These are phyloP conservation scores for Gloeophyllum trabeum DNA, from an alignment of 768 basidiomycete genomes.

Conservation along the genomic window DNA sequence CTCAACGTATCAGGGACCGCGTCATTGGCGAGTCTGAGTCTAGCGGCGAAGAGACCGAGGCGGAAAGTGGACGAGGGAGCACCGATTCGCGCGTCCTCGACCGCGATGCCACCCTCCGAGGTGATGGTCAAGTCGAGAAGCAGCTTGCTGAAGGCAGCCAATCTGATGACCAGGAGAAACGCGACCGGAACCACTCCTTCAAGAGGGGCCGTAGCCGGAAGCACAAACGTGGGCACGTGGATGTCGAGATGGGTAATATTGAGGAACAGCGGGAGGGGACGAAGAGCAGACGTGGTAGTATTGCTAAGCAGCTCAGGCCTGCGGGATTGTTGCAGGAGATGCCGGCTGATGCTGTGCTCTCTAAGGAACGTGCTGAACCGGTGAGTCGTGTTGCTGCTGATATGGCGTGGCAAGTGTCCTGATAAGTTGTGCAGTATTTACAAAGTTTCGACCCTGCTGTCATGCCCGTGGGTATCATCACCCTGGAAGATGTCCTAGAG, in stretches of 20 bases:
- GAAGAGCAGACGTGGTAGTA: constrained; percentile 10
- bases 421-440: constrained; percentile 47
- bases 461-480: constrained; percentile 85
- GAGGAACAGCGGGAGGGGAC: constrained; percentile 6
- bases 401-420: too few species aligned
- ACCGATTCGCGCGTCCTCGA: constrained; percentile 10
- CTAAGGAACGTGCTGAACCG: constrained; percentile 65
- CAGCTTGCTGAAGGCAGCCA: constrained; percentile 7
- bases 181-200: constrained; percentile 3
- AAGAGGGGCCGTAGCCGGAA: constrained; percentile 8
- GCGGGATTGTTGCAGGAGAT: constrained; percentile 63
- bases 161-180: constrained; percentile 5
- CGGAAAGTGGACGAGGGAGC: constrained; percentile 3
- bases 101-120: constrained; percentile 12
- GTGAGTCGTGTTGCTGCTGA: constrained; percentile 29
- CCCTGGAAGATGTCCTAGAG: constrained; percentile 88
- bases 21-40: constrained; percentile 40
- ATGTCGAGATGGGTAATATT: constrained; percentile 20
- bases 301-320: constrained; percentile 12
- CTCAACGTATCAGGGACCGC: constrained; percentile 63
- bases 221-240: constrained; percentile 10
- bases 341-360: constrained; percentile 81
- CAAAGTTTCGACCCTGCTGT: constrained; percentile 73
- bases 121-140: constrained; percentile 9
- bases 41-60: constrained; percentile 30